Evolutionary conservation across 106 monocot species (phyloP).

Genomic region (Dioscorea alata): DNA sequence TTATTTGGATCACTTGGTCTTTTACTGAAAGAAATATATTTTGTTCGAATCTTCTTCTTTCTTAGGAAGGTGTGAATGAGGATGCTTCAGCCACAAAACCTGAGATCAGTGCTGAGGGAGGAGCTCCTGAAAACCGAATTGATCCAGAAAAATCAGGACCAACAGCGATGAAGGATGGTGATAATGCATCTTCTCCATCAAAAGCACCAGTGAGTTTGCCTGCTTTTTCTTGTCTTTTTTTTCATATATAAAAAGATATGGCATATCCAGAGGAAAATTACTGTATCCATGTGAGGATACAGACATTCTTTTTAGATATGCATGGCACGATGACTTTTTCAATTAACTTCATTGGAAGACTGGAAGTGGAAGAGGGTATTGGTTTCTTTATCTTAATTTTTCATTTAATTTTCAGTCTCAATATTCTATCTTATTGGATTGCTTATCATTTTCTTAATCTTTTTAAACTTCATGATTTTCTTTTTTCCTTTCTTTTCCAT

Average conservation of each 20-base stretch:
- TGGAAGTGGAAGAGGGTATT: too few species aligned
- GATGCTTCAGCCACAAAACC: constrained; percentile 25
- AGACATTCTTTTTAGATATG: too few species aligned
- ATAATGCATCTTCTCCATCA: constrained; percentile 9
- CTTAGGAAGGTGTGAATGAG: constrained; percentile 30
- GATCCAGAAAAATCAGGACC: constrained; percentile 45
- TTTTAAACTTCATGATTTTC: too few species aligned
- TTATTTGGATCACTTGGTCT: background rate
- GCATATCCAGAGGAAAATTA: too few species aligned
- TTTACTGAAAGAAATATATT: background rate
- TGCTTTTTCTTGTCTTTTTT: background rate
- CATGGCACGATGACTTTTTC: too few species aligned
- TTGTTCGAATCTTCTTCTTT: background rate
- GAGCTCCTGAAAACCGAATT: constrained; percentile 41
- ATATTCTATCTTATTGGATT: too few species aligned
- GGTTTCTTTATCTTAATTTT: too few species aligned
- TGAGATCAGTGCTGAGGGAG: constrained; percentile 41
- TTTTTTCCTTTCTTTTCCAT: too few species aligned
- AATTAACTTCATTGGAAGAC: too few species aligned
- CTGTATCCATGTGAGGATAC: too few species aligned
- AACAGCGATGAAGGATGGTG: constrained; percentile 36
- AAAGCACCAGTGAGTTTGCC: constrained; percentile 51
- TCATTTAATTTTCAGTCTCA: too few species aligned
- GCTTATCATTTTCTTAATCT: too few species aligned
- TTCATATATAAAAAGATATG: background rate